Base-by-base conservation (phyloP, 257 asterid species). In the Solanum sejunctum region DNA sequence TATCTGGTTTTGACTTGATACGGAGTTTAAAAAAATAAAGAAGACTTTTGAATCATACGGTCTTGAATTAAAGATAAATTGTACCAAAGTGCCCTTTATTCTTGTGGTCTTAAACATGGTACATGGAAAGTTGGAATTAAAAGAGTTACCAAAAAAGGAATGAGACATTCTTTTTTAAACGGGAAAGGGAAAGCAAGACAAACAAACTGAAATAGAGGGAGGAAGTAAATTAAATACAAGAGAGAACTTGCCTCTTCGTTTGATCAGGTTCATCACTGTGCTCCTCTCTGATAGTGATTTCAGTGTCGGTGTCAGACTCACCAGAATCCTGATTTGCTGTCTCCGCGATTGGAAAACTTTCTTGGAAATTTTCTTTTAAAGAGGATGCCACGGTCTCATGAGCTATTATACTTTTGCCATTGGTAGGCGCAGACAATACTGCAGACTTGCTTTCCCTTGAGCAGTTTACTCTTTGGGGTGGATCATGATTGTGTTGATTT, bases 401-500 rank as follows among this genome's bases (percentile, higher is more conserved):
- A 88, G 79, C 45, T 26, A 87, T 81, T 77, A 88, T 84, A 57
- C 88, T 88, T 84, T 84, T 88, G 79, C 85, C 91, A 86, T 79
- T 89, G 73, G 67, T 85, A 32, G 91, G 89, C 32, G 71, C 64
- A 84, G 84, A 84, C 86, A 93, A 88, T 84, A 86, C 52, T 11
- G 89, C 69, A 13, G 71, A 88, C 93, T 84, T 88, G 82, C 75
- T 89, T 88, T 90, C 94, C 88, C 88, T 88, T 23, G 77, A 51
- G 88, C 87, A 77, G 90, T 91, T 94, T 83, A 91, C 86, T 88
- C 88, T 91, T 72, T 84, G 92, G 47, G 98, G 96, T 88, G 98
- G 98, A 85, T 94, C 97, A 83, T 96, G 99, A 89, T 89, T 96
- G 91, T 96, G 99, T 84, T 85, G 89, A 86, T 93, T 91, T 90